phyloP scores from a whole-genome alignment of 1,284 basidiomycete species.

The Xanthoconium separans region DNA sequence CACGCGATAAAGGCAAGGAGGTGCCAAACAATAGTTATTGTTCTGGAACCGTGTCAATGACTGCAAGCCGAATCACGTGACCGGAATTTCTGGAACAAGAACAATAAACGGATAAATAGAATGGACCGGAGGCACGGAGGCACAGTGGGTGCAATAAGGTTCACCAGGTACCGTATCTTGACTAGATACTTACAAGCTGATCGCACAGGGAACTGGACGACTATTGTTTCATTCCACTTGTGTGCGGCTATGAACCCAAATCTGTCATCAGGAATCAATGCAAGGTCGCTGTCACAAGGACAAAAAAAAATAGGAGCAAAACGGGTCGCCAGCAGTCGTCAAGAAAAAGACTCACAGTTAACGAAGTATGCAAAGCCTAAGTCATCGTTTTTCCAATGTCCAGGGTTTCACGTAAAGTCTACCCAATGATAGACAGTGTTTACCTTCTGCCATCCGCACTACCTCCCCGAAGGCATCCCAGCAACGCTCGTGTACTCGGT shows the following conservation, averaged over 20 bases:
- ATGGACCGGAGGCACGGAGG: background rate
- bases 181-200: constrained; percentile 7
- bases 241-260: background rate
- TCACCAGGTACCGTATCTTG: background rate
- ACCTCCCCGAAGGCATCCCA: constrained; percentile 35
- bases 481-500: constrained; percentile 26
- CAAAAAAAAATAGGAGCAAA: background rate
- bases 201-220: background rate
- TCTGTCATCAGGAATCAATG: background rate
- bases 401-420: constrained; percentile 30
- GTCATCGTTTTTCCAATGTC: constrained; percentile 14
- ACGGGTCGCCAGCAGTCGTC: background rate
- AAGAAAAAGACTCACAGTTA: constrained; percentile 10
- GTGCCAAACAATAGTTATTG: constrained; percentile 31
- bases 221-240: constrained; percentile 17
- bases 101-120: constrained; percentile 25
- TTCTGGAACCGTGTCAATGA: constrained; percentile 5
- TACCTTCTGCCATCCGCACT: constrained; percentile 33
- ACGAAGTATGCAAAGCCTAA: background rate
- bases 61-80: constrained; percentile 22
- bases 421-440: constrained; percentile 29
- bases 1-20: constrained; percentile 8
- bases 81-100: background rate
- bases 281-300: background rate
- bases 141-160: constrained; percentile 17